Conservation (phyloP, 2,329 filamentous ascomycete species). For the Penicillium psychrosexuale region DNA sequence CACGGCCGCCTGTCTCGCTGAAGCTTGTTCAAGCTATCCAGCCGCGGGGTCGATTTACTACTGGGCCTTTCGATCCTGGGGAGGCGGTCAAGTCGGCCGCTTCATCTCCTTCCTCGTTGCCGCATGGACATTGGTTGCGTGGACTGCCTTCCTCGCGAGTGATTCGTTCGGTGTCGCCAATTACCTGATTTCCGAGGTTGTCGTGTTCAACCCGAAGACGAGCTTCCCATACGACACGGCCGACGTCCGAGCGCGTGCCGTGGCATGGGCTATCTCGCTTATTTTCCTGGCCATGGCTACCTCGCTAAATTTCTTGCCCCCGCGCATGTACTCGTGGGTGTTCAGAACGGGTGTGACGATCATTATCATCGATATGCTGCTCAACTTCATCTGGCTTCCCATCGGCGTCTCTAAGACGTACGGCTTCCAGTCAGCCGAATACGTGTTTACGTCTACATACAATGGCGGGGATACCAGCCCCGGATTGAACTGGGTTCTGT, state of each 20-base stretch:
- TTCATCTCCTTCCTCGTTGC: constrained; percentile 51
- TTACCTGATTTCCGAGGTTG: constrained; percentile 35
- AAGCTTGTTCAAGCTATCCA: constrained; percentile 32
- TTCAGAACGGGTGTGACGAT: constrained; percentile 44
- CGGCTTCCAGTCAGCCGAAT: constrained; percentile 46
- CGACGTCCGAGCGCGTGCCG: constrained; percentile 43
- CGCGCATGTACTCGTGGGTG: constrained; percentile 42
- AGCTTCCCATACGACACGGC: constrained; percentile 39
- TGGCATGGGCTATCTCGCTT: constrained; percentile 45
- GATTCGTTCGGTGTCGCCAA: constrained; percentile 29
- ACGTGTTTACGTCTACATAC: constrained; percentile 45
- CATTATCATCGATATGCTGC: constrained; percentile 45
- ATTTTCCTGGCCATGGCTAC: constrained; percentile 31
- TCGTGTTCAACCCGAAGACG: constrained; percentile 38
- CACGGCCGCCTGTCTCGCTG: constrained; percentile 31
- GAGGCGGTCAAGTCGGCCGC: constrained; percentile 22
- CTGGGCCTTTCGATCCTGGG: constrained; percentile 31
- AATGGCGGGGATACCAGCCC: constrained; percentile 21
- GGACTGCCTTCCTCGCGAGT: constrained; percentile 43
- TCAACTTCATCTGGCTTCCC: constrained; percentile 50
- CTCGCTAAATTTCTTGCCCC: constrained; percentile 34
- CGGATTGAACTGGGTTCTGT: constrained; percentile 29
- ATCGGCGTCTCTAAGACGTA: constrained; percentile 46
- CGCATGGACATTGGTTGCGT: constrained; percentile 56
- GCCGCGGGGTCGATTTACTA: constrained; percentile 34